Percentiles rank a stretch among this genome's conserved stretches.
Conservation (phyloP, 331 rosid species). For the Rhamnella rubrinervis region DNA sequence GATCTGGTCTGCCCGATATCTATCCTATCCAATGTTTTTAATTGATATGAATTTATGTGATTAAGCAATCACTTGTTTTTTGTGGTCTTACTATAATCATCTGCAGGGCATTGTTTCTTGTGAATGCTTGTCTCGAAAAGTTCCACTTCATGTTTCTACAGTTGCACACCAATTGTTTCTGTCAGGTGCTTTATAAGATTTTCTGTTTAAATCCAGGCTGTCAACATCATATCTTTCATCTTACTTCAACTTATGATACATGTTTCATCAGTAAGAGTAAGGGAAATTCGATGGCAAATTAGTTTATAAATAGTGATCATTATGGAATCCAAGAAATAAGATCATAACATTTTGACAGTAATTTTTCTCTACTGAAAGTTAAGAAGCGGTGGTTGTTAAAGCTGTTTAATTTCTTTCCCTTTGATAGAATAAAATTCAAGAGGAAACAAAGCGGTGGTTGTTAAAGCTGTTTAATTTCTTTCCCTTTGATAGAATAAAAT, state of each 20-base stretch:
- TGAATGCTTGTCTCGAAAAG: constrained; percentile 69
- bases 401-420: too few relatives aligned
- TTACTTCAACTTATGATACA: background rate
- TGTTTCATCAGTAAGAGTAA: background rate
- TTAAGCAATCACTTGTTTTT: constrained; percentile 12
- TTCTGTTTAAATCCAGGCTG: background rate
- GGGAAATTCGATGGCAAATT: background rate
- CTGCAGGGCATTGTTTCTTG: constrained; percentile 83
- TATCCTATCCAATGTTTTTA: constrained; percentile 13
- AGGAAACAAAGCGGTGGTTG: too few relatives aligned
- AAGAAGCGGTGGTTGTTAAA: too few relatives aligned
- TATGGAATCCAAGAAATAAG: background rate
- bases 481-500: too few relatives aligned
- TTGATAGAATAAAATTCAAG: too few relatives aligned
- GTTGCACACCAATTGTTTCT: constrained; percentile 78
- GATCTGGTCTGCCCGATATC: constrained; percentile 66
- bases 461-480: too few relatives aligned
- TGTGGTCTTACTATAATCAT: constrained; percentile 27
- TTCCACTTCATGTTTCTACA: constrained; percentile 78
- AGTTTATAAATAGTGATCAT: background rate
- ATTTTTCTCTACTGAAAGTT: too few relatives aligned
- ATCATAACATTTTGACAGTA: too few relatives aligned
- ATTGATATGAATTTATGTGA: constrained; percentile 18
- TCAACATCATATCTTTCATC: background rate
- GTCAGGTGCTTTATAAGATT: constrained; percentile 56